Percentiles rank a stretch among this genome's conserved stretches.
Evolutionary conservation across 2,329 filamentous ascomycete genomes (phyloP).

Genomic region (Xenosphaeropsis pyriputrescens): DNA sequence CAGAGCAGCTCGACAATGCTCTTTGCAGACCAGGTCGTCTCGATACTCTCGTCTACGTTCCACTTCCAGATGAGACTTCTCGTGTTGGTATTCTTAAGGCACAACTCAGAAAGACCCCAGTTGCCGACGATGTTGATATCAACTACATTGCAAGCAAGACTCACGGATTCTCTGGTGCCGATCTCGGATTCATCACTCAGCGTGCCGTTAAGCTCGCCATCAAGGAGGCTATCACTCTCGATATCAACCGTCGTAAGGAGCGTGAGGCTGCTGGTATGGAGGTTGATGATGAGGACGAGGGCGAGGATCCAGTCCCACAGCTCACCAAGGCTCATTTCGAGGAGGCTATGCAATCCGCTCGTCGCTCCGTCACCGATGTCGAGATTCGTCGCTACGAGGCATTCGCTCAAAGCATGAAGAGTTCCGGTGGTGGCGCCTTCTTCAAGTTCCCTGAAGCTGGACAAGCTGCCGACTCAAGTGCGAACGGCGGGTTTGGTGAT

Average conservation of each 20-base stretch:
- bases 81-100: slow-evolving; percentile 85
- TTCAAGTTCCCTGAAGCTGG: slow-evolving; percentile 82
- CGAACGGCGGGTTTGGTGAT: slow-evolving; percentile 58
- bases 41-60: slow-evolving; percentile 96
- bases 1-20: slow-evolving; percentile 95
- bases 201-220: slow-evolving; percentile 98
- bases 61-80: slow-evolving; percentile 81
- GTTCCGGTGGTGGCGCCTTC: slow-evolving; percentile 84
- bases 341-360: slow-evolving; percentile 92
- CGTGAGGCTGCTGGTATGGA: slow-evolving; percentile 76
- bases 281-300: slow-evolving; percentile 69
- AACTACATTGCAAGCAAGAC: slow-evolving; percentile 91
- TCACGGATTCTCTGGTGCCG: slow-evolving; percentile 97
- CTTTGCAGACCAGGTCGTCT: slow-evolving; percentile 97
- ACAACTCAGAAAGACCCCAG: slow-evolving; percentile 95
- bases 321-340: slow-evolving; percentile 95
- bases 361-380: slow-evolving; percentile 87
- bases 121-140: slow-evolving; percentile 75
- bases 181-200: slow-evolving; percentile 98
- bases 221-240: slow-evolving; percentile 81
- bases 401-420: slow-evolving; percentile 99
- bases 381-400: slow-evolving; percentile 98
- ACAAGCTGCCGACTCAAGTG: slow-evolving; percentile 48
- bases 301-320: slow-evolving; percentile 87
- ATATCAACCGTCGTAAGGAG: slow-evolving; percentile 83